These are phyloP conservation scores for Solanum ahanhuiri DNA, from an alignment of 257 asterid species.

Conservation along the genomic window DNA sequence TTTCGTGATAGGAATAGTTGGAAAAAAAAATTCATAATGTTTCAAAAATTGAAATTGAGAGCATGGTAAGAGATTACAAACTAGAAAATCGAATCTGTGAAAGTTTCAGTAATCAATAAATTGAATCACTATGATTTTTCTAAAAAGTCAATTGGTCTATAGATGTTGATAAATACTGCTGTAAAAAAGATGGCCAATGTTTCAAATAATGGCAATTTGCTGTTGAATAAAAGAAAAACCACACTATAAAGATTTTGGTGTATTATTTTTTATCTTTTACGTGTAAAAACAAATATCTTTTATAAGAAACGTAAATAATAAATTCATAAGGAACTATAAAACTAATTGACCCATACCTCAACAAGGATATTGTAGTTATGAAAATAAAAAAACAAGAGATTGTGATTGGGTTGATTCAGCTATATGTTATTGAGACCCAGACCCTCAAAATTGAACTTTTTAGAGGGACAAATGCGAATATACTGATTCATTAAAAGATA, in stretches of 20 bases:
- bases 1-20: not conserved
- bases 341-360: not conserved
- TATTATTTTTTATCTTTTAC: not conserved
- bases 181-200: not conserved
- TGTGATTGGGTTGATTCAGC: not conserved
- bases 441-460: constrained; percentile 17
- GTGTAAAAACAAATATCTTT: not conserved
- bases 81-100: not conserved
- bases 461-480: constrained; percentile 8
- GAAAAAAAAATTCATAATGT: not conserved
- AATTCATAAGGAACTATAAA: not conserved
- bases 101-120: too few species aligned
- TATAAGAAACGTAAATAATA: not conserved
- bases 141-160: not conserved
- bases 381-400: not conserved
- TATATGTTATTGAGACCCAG: constrained; percentile 18
- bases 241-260: not conserved
- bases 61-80: not conserved
- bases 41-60: too few species aligned
- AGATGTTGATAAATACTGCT: not conserved
- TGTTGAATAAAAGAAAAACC: not conserved
- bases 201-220: not conserved
- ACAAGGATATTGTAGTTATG: not conserved
- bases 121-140: too few species aligned
- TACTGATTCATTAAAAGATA: constrained; percentile 1